Base-by-base conservation (phyloP, 208 protist genomes). In the Phytomonas sp. region DNA sequence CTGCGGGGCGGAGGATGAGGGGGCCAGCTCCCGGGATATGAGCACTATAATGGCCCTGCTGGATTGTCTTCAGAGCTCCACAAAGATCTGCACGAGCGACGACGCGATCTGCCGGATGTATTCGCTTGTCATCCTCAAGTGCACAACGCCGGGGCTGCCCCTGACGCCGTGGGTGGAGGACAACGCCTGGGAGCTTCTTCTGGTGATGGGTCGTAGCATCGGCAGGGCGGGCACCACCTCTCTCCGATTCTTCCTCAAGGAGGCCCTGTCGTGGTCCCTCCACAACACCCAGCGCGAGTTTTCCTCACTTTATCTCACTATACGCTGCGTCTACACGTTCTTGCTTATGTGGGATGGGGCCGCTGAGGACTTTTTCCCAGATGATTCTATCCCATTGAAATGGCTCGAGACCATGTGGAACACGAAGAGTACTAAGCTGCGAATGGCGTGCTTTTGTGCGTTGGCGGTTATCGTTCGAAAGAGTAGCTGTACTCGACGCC, bases 121-220 rank as follows among this genome's bases (percentile, higher is more conserved):
- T 60, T 60, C 64, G 30, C 19, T 73, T 31, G 65, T 93, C 34
- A 74, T 93, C 4, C 30, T 85, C 60, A 76, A 75, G 23, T 95
- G 87, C 80, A 95, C 79, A 0, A 26, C 56, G 31, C 74, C 82
- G 23, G 78, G 60, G 0, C 37, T 68, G 12, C 29, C 73, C 0
- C 66, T 88, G n/a, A 77, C 83, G 8, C 72, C 81, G 30, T 93
- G 84, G 81, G 87, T 71, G 29, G 87, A 93, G 77, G 90, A 95
- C 63, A 42, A 82, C 64, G 87, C 82, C 12, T 95, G 90, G 90
- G 90, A 93, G 66, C 66, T 93, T 26, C 71, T 95, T 0, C 77
- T 92, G 19, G 60, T 65, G 10, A 86, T 93, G 74, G 75, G 67
- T 23, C 36, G 36, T 10, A 10, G 36, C 36, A 10, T 40, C 7